Percentiles rank a stretch among this genome's conserved stretches.
Evolutionary conservation across 1,139 yeast genomes (phyloP).

Genomic region (Yamadazyma membranifaciens): DNA sequence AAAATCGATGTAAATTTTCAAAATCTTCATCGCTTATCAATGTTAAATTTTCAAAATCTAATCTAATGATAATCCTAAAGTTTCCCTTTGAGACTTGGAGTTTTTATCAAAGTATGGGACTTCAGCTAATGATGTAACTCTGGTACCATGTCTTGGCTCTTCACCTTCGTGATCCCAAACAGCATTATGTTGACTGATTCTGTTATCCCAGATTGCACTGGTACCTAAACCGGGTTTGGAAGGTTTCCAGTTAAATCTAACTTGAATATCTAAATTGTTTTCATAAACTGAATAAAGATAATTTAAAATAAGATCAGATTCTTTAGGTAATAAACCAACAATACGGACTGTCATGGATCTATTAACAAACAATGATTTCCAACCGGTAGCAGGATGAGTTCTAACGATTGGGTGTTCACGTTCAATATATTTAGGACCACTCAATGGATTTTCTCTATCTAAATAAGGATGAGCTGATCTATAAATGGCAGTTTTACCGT

Average conservation of each 20-base stretch:
- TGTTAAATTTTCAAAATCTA: slow-evolving; percentile 6
- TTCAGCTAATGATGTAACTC: slow-evolving; percentile 60
- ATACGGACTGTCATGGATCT: slow-evolving; percentile 35
- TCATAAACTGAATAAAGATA: slow-evolving; percentile 33
- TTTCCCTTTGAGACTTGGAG: slow-evolving; percentile 55
- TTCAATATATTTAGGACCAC: slow-evolving; percentile 34
- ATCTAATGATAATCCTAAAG: slow-evolving; percentile 41
- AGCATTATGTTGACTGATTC: slow-evolving; percentile 50
- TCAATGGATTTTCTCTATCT: slow-evolving; percentile 31
- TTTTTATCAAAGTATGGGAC: slow-evolving; percentile 49
- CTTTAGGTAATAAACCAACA: slow-evolving; percentile 35
- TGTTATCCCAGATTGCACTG: slow-evolving; percentile 59
- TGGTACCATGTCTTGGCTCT: slow-evolving; percentile 55
- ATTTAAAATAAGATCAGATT: slow-evolving; percentile 30
- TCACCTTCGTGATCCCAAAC: slow-evolving; percentile 52
- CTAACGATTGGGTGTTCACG: slow-evolving; percentile 41
- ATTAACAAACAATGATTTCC: slow-evolving; percentile 40
- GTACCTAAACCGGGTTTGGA: slow-evolving; percentile 49
- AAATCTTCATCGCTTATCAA: too few species aligned
- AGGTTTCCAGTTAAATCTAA: slow-evolving; percentile 51
- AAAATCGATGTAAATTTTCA: too few species aligned
- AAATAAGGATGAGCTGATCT: slow-evolving; percentile 35
- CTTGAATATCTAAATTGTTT: slow-evolving; percentile 44
- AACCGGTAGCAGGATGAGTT: slow-evolving; percentile 46
- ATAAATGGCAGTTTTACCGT: slow-evolving; percentile 36